These are phyloP conservation scores for Adansonia rubrostipa DNA, from an alignment of 441 rosid genomes.

Conservation along the genomic window DNA sequence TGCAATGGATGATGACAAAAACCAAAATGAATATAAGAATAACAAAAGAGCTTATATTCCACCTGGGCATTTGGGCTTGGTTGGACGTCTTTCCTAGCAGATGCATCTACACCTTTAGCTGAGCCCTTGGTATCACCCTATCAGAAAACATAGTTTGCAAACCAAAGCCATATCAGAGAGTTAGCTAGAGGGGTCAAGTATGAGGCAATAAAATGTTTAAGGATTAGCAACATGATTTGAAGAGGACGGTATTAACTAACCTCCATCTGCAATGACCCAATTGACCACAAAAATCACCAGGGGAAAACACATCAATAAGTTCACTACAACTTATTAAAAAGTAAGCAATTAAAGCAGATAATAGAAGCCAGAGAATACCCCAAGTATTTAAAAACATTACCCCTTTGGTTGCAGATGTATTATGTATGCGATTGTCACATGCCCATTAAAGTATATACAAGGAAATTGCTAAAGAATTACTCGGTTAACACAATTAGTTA, in stretches of 20 bases:
- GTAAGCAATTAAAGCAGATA: neutral
- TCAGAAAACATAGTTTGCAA: constrained; percentile 23
- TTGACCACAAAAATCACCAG: constrained; percentile 21
- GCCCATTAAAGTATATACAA: neutral
- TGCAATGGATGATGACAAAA: neutral
- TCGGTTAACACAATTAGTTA: neutral
- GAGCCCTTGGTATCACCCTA: constrained; percentile 86
- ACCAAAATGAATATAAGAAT: neutral
- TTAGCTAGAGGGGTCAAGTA: neutral
- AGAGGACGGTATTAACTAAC: constrained; percentile 40
- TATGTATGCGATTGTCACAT: neutral
- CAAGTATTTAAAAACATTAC: neutral
- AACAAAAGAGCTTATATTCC: neutral
- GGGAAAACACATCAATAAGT: constrained; percentile 31
- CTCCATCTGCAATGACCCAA: constrained; percentile 76
- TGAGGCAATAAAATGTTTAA: neutral
- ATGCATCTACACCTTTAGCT: constrained; percentile 69
- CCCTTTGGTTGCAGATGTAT: neutral
- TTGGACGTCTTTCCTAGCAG: constrained; percentile 64
- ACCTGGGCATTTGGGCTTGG: constrained; percentile 68
- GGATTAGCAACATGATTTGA: neutral
- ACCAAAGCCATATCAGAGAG: neutral
- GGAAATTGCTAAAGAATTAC: neutral
- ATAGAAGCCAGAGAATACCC: neutral
- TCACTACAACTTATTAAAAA: constrained; percentile 15